Conservation (phyloP, 1,139 yeast genomes). For the Suhomyces guaymorum region DNA sequence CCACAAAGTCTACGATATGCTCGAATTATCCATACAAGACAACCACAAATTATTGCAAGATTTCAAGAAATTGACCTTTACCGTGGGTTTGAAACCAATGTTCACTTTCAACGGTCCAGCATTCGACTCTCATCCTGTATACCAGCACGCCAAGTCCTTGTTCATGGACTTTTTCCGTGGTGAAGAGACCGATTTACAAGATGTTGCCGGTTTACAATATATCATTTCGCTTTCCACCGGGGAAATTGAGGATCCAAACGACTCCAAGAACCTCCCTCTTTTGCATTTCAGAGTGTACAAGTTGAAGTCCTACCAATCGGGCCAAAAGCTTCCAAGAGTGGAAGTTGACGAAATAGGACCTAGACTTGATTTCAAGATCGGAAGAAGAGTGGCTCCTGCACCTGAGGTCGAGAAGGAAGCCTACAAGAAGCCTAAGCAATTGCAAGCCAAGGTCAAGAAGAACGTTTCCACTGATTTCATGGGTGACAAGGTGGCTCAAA, state of each 20-base stretch:
- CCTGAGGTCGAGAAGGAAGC: conserved; percentile 95
- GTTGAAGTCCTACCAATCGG: conserved; percentile 76
- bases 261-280: conserved; percentile 58
- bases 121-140: conserved; percentile 86
- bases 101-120: conserved; percentile 90
- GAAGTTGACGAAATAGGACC: conserved; percentile 97
- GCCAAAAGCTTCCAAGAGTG: conserved; percentile 89
- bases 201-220: conserved; percentile 92
- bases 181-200: conserved; percentile 78
- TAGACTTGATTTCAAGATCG: conserved; percentile 87
- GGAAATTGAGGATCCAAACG: conserved; percentile 68
- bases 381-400: conserved; percentile 80
- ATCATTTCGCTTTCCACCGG: conserved; percentile 82
- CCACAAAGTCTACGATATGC: conserved; percentile 88
- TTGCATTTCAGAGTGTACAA: conserved; percentile 90
- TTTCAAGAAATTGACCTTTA: conserved; percentile 77
- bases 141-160: conserved; percentile 80
- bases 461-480: conserved; percentile 80
- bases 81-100: conserved; percentile 92
- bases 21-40: conserved; percentile 76
- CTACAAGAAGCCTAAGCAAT: conserved; percentile 73
- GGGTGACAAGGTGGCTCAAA: conserved; percentile 97
- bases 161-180: conserved; percentile 93
- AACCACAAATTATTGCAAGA: conserved; percentile 74
- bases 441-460: conserved; percentile 83